Percentiles rank a stretch among this genome's conserved stretches.
Evolutionary conservation across 768 basidiomycete genomes (phyloP).

Genomic region (Kwoniella pini): DNA sequence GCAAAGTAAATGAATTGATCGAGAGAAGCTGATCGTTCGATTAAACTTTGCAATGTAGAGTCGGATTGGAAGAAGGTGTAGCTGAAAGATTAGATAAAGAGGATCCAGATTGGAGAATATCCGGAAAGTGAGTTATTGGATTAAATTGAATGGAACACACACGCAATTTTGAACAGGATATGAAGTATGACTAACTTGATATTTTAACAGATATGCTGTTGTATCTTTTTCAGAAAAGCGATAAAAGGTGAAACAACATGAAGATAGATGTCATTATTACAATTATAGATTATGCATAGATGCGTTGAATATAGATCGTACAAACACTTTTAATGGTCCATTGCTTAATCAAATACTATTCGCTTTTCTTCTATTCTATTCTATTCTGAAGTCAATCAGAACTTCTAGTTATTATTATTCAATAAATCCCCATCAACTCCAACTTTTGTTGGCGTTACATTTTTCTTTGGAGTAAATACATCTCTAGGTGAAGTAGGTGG

Average conservation of each 20-base stretch:
- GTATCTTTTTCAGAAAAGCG: constrained; percentile 41
- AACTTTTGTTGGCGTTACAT: constrained; percentile 4
- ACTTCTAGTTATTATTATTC: constrained; percentile 13
- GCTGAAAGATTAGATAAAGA: constrained; percentile 68
- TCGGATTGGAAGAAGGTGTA: constrained; percentile 70
- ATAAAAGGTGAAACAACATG: background rate
- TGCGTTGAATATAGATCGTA: background rate
- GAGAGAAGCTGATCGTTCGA: no score
- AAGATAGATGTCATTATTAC: background rate
- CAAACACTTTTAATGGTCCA: background rate
- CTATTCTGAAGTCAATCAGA: no score
- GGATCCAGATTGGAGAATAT: constrained; percentile 49
- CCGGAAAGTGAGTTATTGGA: constrained; percentile 45
- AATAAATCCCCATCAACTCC: constrained; percentile 11
- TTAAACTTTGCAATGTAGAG: constrained; percentile 51
- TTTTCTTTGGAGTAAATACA: constrained; percentile 17
- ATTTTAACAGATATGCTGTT: constrained; percentile 39
- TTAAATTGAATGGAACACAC: background rate
- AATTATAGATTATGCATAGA: constrained; percentile 12
- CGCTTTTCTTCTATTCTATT: background rate
- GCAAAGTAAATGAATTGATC: background rate
- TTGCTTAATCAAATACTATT: no score
- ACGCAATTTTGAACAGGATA: no score
- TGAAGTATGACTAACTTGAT: background rate
- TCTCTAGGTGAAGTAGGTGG: constrained; percentile 16